Percentiles rank a stretch among this genome's conserved stretches.
These are phyloP conservation scores for Ophiostoma sp. DNA, from an alignment of 2,329 filamentous ascomycete species.

Conservation along the genomic window DNA sequence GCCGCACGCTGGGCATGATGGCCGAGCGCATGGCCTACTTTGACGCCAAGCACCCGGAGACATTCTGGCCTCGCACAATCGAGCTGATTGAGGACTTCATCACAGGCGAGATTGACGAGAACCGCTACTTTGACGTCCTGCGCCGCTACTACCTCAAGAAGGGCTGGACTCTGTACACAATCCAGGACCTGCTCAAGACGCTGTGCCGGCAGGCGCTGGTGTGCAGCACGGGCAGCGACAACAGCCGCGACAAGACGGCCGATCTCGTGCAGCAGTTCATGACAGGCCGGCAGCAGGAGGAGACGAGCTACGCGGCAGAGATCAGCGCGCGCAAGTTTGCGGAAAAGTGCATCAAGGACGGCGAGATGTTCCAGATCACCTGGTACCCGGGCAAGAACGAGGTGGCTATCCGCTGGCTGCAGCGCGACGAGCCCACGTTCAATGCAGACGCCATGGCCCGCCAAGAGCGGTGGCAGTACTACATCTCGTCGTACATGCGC, in stretches of 20 bases:
- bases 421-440: constrained; percentile 68
- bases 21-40: constrained; percentile 79
- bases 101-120: constrained; percentile 73
- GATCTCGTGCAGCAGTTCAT: constrained; percentile 87
- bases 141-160: constrained; percentile 85
- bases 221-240: constrained; percentile 81
- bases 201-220: constrained; percentile 73
- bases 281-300: constrained; percentile 71
- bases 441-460: constrained; percentile 84
- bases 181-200: constrained; percentile 80
- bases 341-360: constrained; percentile 87
- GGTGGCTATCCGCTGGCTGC: constrained; percentile 66
- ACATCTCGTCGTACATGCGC: constrained; percentile 86
- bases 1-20: constrained; percentile 75
- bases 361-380: constrained; percentile 81
- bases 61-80: constrained; percentile 81
- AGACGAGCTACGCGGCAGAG: constrained; percentile 84
- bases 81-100: constrained; percentile 83
- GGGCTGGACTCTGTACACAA: constrained; percentile 89
- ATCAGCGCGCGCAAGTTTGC: constrained; percentile 87
- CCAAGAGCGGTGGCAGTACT: constrained; percentile 85
- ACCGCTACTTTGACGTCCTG: constrained; percentile 80
- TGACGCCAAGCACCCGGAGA: constrained; percentile 55
- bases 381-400: constrained; percentile 69
- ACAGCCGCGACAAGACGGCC: constrained; percentile 86